These are phyloP conservation scores for Metarhizium humberi DNA, from an alignment of 2,329 filamentous ascomycete genomes.

Conservation along the genomic window DNA sequence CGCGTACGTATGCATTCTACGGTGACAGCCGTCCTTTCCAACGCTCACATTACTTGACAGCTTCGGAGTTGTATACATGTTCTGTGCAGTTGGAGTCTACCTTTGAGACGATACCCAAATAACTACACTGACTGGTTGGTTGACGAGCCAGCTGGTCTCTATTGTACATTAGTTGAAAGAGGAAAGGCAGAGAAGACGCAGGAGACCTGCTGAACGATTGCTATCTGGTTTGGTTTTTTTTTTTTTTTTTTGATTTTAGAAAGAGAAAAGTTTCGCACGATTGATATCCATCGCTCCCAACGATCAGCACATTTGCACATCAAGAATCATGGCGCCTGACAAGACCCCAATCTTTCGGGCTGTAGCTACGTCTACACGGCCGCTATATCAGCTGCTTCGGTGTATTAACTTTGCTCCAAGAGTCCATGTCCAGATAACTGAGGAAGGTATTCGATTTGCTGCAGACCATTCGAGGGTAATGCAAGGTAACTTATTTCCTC, in stretches of 20 bases:
- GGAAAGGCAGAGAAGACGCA: slow-evolving; percentile 13
- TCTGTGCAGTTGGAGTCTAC: slow-evolving; percentile 97
- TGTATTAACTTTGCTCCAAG: slow-evolving; percentile 52
- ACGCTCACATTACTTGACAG: slow-evolving; percentile 34
- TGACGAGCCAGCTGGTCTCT: slow-evolving; percentile 14
- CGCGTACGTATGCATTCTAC: slow-evolving; percentile 53
- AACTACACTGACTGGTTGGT: not conserved
- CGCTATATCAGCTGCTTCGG: slow-evolving; percentile 54
- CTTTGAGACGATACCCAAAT: slow-evolving; percentile 59
- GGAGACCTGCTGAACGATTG: slow-evolving; percentile 19
- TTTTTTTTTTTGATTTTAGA: slow-evolving; percentile 11
- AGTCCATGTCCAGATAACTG: slow-evolving; percentile 63
- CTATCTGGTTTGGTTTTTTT: slow-evolving; percentile 11
- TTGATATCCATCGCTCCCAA: slow-evolving; percentile 2
- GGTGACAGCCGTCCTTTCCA: not conserved
- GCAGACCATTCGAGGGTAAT: slow-evolving; percentile 84
- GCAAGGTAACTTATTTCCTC: slow-evolving; percentile 53
- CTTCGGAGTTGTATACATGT: slow-evolving; percentile 94
- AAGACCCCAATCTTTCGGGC: slow-evolving; percentile 57
- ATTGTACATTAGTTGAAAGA: slow-evolving; percentile 29
- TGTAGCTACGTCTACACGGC: slow-evolving; percentile 67
- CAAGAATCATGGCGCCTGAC: slow-evolving; percentile 20
- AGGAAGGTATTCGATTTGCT: slow-evolving; percentile 77
- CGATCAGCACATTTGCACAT: not conserved
- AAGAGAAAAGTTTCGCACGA: not conserved